Evolutionary conservation across 129 eudicot genomes (phyloP), one percentile per base, ranked within the genome.

Genomic region (Artemisia argyi): DNA sequence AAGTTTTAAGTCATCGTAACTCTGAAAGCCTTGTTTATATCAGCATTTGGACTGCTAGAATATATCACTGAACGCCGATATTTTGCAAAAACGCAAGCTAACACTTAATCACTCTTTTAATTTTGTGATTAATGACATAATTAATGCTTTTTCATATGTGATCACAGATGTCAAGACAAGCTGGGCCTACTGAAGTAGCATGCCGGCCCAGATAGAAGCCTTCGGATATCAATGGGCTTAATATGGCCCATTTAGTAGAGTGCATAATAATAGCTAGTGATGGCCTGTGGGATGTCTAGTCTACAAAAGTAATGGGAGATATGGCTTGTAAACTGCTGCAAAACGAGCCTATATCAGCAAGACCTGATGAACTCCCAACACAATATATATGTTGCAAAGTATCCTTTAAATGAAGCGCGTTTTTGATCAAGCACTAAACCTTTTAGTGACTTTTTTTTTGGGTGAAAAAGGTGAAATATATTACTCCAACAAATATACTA

Each of bases 101-200:
- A 26, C 16, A 44, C 65, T 60, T 24, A 12, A 7, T 60, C 24
- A 60, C 14, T 3, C 13, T 42, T 11, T 7, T 3, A 1, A 8
- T 65, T 65, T 65, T 39, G 17, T 4, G 3, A 20, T 20, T 48
- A 24, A 20, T 19, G 30, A 9, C 5, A 17, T 61, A 16, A 44
- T 7, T 13, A 32, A 3, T 2, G 20, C 18, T 49, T 0, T 69
- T 4, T 14, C 11, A 24, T 5, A 16, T 63, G 19, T 71, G 77
- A 44, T 47, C 9, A 73, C 91, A 93, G 98, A 66, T 77, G 83
- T 87, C 86, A 65, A 93, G 98, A 76, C 98, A 89, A 84, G 85
- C 71, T 76, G 92, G 98, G 75, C 92, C 97, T 54, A 12, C 70
- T 28, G 87, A 87, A 78, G 78, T 70, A 3, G 95, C 98, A 63